Conservation (phyloP, 495 filamentous ascomycete species). For the Xanthoparmelia taractica region DNA sequence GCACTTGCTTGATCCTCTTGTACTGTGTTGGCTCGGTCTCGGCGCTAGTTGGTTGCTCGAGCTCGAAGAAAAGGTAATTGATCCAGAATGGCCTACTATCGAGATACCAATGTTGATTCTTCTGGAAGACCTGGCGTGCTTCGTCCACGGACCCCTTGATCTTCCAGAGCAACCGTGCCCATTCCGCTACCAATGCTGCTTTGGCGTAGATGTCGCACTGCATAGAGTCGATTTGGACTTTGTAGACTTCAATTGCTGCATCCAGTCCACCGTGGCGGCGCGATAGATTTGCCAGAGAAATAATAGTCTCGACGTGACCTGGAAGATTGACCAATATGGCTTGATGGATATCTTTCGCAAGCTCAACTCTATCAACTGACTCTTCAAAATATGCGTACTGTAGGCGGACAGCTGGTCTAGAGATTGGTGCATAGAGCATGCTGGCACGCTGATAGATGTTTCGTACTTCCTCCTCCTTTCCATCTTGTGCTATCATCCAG, state of each 20-base stretch:
- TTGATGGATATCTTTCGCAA: conserved; percentile 75
- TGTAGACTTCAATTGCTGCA: conserved; percentile 79
- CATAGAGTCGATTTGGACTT: conserved; percentile 65
- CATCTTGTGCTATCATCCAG: conserved; percentile 81
- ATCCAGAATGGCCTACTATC: conserved; percentile 90
- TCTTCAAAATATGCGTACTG: conserved; percentile 96
- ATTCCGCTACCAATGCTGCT: conserved; percentile 79
- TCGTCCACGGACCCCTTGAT: conserved; percentile 78
- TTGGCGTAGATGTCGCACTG: conserved; percentile 71
- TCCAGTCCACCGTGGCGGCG: conserved; percentile 79
- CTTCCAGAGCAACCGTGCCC: conserved; percentile 86
- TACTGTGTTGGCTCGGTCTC: conserved; percentile 59
- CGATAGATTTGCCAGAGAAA: conserved; percentile 80
- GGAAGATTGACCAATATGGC: conserved; percentile 64
- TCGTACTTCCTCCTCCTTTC: conserved; percentile 84
- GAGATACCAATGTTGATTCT: conserved; percentile 75
- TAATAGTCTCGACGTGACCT: conserved; percentile 77
- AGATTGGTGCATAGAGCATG: conserved; percentile 78
- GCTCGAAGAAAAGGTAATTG: conserved; percentile 81
- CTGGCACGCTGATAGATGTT: conserved; percentile 88
- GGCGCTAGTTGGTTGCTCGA: conserved; percentile 70
- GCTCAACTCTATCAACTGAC: conserved; percentile 61
- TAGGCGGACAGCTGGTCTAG: conserved; percentile 66
- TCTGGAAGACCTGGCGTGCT: conserved; percentile 76
- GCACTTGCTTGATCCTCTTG: conserved; percentile 70